phyloP scores from a whole-genome alignment of 441 rosid genomes.

The Pelargonium cotyledonis region DNA sequence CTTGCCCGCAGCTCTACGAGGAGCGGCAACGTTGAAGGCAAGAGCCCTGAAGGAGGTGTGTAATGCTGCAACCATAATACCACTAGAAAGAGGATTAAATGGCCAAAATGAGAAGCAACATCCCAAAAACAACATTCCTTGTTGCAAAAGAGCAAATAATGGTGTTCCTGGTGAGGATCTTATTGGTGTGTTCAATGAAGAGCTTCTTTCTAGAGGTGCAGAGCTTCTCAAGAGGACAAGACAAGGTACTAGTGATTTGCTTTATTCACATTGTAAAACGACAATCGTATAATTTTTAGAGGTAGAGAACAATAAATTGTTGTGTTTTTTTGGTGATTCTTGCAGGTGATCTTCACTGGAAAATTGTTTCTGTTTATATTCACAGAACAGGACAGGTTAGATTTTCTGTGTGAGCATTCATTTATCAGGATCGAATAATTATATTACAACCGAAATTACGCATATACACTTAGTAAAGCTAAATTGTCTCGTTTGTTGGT shows the following conservation, averaged over 20 bases:
- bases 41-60: conserved; percentile 88
- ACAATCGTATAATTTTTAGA: not conserved
- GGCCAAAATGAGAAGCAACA: not conserved
- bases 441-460: no score
- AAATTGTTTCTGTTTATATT: conserved; percentile 74
- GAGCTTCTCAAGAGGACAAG: conserved; percentile 93
- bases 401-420: conserved; percentile 3
- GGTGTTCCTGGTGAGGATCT: conserved; percentile 58
- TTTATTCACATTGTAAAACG: not conserved
- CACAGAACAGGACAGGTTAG: conserved; percentile 69
- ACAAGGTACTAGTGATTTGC: conserved; percentile 38
- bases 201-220: conserved; percentile 78
- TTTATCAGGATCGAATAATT: conserved; percentile 37
- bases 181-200: conserved; percentile 69
- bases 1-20: conserved; percentile 58
- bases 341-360: conserved; percentile 92
- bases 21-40: conserved; percentile 84
- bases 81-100: conserved; percentile 58
- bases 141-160: not conserved
- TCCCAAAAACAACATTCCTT: not conserved
- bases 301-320: not conserved
- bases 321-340: not conserved
- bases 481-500: not conserved
- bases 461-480: conserved; percentile 21
- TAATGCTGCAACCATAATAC: conserved; percentile 86